Base-by-base conservation (phyloP, 768 basidiomycete species). In the Suillus decipiens region DNA sequence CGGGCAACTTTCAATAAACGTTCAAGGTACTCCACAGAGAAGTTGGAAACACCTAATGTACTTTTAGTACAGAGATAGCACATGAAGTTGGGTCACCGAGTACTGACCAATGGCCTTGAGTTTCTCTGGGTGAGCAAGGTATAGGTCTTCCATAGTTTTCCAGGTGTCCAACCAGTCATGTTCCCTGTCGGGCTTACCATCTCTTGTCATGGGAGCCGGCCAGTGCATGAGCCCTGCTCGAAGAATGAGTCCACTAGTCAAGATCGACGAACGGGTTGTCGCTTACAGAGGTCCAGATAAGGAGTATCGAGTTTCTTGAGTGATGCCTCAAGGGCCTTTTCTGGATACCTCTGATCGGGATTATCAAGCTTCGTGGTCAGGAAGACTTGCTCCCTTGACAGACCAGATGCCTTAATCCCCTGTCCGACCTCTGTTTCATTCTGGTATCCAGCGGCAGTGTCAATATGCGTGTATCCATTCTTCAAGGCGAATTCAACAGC, bases 371-470 rank as follows among this genome's bases (percentile, higher is more conserved):
- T 90, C 63, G 88, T 89, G 63, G 92, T 93, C 63, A 96, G 76
- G 82, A 95, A 96, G 75, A 96, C 83, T 61, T 87, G 79, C 41
- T 79, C 78, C 62, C 95, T 85, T 6, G 86, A 80, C 17, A 95
- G 85, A 12, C 91, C 93, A 28, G 88, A 89, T 14, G 81, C 80
- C 57, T 71, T 87, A 77, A 95, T 88, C 36, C 93, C 94, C 60
- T 86, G 70, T 15, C 93, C 94, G 50, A 96, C 94, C 74, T 92
- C 91, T 41, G 80, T 78, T 76, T 95, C 91, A 71, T 94, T 95
- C 59, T 76, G 76, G 73, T 91, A 90, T 7, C 79, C 87, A 24
- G 86, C 77, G 11, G 89, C 90, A 61, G 87, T 90, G 72, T 89
- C 89, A 71, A 88, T 86, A 71, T 82, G 88, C 73, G 69, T 84